These are phyloP conservation scores for Lachnellula occidentalis DNA, from an alignment of 2,329 filamentous ascomycete genomes.

Conservation along the genomic window DNA sequence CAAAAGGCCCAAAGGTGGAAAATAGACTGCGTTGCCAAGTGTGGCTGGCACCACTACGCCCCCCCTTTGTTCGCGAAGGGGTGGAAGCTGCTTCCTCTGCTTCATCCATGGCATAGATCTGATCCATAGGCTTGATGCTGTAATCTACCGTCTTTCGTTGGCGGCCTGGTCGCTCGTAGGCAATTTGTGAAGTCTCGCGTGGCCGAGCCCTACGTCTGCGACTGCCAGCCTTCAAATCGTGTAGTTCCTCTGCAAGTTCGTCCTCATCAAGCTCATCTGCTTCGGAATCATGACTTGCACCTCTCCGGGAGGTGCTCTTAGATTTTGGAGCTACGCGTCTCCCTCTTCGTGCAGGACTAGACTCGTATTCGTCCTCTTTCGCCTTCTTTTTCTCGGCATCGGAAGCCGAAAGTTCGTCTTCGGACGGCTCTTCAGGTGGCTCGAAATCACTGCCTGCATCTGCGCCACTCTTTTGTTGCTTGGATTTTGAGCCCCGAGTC, in stretches of 20 bases:
- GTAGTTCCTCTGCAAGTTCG: constrained; percentile 60
- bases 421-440: constrained; percentile 40
- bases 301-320: constrained; percentile 41
- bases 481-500: constrained; percentile 24
- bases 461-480: constrained; percentile 21
- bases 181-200: constrained; percentile 46
- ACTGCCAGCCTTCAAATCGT: constrained; percentile 49
- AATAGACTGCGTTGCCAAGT: constrained; percentile 77
- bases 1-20: constrained; percentile 89
- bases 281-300: constrained; percentile 42
- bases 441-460: constrained; percentile 32
- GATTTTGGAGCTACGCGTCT: constrained; percentile 38
- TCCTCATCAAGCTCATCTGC: constrained; percentile 56
- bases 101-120: constrained; percentile 66
- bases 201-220: constrained; percentile 39
- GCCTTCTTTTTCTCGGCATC: constrained; percentile 36
- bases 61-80: constrained; percentile 62
- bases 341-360: constrained; percentile 47
- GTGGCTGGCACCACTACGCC: constrained; percentile 40
- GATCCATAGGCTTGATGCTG: constrained; percentile 72
- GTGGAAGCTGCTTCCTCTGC: constrained; percentile 63
- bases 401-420: constrained; percentile 39
- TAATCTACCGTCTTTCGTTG: constrained; percentile 72
- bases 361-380: constrained; percentile 40
- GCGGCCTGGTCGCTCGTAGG: constrained; percentile 50